Conservation (phyloP, 2,329 filamentous ascomycete genomes). For the Calonectria pseudoturangicola region DNA sequence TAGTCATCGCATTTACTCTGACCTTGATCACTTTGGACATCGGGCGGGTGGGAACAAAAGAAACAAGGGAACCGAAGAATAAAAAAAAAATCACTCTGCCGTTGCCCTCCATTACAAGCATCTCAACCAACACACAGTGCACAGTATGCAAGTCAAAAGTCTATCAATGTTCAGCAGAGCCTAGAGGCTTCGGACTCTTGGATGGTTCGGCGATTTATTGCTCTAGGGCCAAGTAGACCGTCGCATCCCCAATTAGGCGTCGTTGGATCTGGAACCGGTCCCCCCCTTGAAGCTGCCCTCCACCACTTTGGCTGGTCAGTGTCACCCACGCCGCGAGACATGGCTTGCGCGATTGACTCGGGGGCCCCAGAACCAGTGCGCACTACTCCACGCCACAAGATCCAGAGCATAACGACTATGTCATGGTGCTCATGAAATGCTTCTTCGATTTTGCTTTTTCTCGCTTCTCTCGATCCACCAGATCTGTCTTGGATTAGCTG, state of each 20-base stretch:
- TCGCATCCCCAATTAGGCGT: conserved; percentile 45
- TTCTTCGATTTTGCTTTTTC: conserved; percentile 42
- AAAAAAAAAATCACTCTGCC: conserved; percentile 13
- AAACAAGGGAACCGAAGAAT: background rate
- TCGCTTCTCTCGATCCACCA: conserved; percentile 44
- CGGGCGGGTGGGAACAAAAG: conserved; percentile 15
- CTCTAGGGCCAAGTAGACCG: conserved; percentile 27
- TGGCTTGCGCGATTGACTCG: conserved; percentile 51
- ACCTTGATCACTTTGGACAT: background rate
- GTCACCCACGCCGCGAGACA: conserved; percentile 45
- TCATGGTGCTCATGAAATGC: conserved; percentile 25
- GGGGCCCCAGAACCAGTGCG: conserved; percentile 39
- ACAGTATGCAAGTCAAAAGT: conserved; percentile 29
- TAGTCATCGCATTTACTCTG: background rate
- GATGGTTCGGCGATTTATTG: conserved; percentile 46
- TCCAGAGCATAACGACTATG: conserved; percentile 25
- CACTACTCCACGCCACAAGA: conserved; percentile 46
- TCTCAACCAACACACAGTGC: conserved; percentile 21
- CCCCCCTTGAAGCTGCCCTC: conserved; percentile 18
- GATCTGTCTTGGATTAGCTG: conserved; percentile 49
- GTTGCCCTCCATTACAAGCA: conserved; percentile 4
- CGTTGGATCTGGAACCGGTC: conserved; percentile 19
- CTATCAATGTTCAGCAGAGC: conserved; percentile 26
- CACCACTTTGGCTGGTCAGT: conserved; percentile 26
- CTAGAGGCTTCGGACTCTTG: conserved; percentile 15